These are phyloP conservation scores for Aspergillus bombycis DNA, from an alignment of 2,329 filamentous ascomycete genomes.

Conservation along the genomic window DNA sequence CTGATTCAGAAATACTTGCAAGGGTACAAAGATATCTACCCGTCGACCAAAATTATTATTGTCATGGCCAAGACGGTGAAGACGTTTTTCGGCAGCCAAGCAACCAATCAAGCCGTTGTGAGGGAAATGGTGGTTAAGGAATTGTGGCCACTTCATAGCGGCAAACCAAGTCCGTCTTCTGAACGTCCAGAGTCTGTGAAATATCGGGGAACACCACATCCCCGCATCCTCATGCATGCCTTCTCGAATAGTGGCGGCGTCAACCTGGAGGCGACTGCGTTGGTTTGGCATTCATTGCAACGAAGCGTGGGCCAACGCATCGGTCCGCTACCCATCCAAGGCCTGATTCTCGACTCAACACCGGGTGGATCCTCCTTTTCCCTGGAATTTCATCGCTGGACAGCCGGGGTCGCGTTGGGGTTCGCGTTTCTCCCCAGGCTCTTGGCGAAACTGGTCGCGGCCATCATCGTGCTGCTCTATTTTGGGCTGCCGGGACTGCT, in stretches of 20 bases:
- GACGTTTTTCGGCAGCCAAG: not conserved
- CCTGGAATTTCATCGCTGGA: slow-evolving; percentile 4
- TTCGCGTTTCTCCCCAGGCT: slow-evolving; percentile 6
- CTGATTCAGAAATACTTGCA: slow-evolving; percentile 7
- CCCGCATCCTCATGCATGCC: slow-evolving; percentile 8
- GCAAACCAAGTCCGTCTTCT: not conserved
- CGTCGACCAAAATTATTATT: not conserved
- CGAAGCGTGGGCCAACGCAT: not conserved
- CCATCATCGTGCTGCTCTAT: not conserved
- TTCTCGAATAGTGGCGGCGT: slow-evolving; percentile 9
- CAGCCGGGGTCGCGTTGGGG: slow-evolving; percentile 1
- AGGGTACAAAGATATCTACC: slow-evolving; percentile 4
- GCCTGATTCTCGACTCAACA: slow-evolving; percentile 9
- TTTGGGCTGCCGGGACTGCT: slow-evolving; percentile 2
- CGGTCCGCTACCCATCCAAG: slow-evolving; percentile 1
- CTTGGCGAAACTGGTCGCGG: not conserved
- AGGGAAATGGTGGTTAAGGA: slow-evolving; percentile 3
- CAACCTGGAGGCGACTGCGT: slow-evolving; percentile 5
- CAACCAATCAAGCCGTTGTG: not conserved
- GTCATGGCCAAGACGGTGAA: slow-evolving; percentile 1
- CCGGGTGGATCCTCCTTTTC: not conserved
- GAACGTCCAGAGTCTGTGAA: not conserved
- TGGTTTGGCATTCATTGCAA: slow-evolving; percentile 5
- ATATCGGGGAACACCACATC: not conserved
- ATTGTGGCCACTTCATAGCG: not conserved